Conservation (phyloP, 768 basidiomycete species). For the Ramaria sp. region DNA sequence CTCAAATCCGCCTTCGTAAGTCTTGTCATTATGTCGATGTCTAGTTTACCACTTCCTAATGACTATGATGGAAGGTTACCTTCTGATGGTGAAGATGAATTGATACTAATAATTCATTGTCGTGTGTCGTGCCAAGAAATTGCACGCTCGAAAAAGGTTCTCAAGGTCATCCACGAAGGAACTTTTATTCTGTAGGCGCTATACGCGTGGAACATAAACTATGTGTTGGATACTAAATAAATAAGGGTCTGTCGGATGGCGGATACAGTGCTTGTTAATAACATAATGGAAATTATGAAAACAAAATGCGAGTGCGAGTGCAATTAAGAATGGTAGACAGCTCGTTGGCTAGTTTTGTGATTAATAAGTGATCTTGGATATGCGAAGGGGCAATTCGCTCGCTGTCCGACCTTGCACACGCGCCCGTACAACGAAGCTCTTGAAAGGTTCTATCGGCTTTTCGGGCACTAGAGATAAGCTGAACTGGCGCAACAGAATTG, state of each 20-base stretch:
- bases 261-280: neutral
- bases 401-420: slow-evolving; percentile 39
- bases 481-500: slow-evolving; percentile 44
- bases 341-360: neutral
- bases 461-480: slow-evolving; percentile 33
- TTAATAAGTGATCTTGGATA: slow-evolving; percentile 7
- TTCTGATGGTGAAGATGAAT: slow-evolving; percentile 44
- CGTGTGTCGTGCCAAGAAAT: too few relatives aligned
- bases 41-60: too few relatives aligned
- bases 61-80: slow-evolving; percentile 22
- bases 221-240: neutral
- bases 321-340: neutral
- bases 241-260: neutral
- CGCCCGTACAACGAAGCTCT: slow-evolving; percentile 56
- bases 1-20: slow-evolving; percentile 43
- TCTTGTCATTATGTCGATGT: neutral
- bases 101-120: neutral
- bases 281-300: neutral
- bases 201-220: neutral
- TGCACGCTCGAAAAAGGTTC: too few relatives aligned
- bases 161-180: too few relatives aligned
- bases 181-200: too few relatives aligned
- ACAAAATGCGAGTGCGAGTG: neutral
- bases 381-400: slow-evolving; percentile 39
- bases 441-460: slow-evolving; percentile 47